Percentiles rank a stretch among this genome's conserved stretches.
These are phyloP conservation scores for Serendipita sp. DNA, from an alignment of 768 basidiomycete genomes.

Conservation along the genomic window DNA sequence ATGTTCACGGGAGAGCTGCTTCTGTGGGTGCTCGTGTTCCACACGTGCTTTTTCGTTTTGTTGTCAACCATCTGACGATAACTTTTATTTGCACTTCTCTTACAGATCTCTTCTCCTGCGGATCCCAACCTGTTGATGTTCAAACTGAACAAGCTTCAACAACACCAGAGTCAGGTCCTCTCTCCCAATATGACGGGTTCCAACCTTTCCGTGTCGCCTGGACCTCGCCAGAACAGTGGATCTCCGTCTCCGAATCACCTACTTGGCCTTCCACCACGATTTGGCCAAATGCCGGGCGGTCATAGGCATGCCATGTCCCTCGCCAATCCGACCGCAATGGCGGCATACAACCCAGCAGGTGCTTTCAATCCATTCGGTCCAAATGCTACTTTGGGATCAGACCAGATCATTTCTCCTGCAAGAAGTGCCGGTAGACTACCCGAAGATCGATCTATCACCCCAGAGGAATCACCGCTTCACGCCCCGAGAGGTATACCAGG, in stretches of 20 bases:
- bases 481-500: constrained; percentile 2
- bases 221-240: constrained; percentile 31
- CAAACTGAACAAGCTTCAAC: constrained; percentile 72
- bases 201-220: constrained; percentile 44
- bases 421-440: neutral
- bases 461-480: neutral
- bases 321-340: constrained; percentile 27
- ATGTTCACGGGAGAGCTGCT: constrained; percentile 66
- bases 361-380: constrained; percentile 53
- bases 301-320: constrained; percentile 66
- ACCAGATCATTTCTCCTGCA: constrained; percentile 20
- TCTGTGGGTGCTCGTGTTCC: constrained; percentile 37
- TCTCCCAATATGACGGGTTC: constrained; percentile 26
- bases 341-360: constrained; percentile 22
- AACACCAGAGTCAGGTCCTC: constrained; percentile 29
- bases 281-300: constrained; percentile 17
- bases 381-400: constrained; percentile 35
- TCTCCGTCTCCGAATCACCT: constrained; percentile 23
- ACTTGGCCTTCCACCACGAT: constrained; percentile 10
- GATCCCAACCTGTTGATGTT: constrained; percentile 68
- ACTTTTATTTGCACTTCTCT: neutral
- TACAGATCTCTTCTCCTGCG: constrained; percentile 77
- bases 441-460: constrained; percentile 6
- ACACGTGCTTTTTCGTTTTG: neutral
- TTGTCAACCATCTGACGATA: neutral